Percentiles rank a stretch among this genome's conserved stretches.
Evolutionary conservation across 306 rosid genomes (phyloP).

Genomic region (Prunus mira): DNA sequence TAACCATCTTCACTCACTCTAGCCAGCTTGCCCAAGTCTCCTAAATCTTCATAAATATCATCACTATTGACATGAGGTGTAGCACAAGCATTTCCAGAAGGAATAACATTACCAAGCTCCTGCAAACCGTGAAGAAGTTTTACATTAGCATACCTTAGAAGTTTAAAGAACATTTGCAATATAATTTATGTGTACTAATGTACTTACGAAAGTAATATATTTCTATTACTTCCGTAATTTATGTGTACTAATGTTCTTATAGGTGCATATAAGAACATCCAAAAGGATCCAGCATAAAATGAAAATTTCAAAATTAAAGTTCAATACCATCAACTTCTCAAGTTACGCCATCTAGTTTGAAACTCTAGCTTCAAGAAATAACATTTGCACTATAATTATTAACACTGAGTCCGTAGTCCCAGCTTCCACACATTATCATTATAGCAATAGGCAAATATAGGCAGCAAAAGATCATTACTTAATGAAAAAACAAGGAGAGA

Average conservation of each 20-base stretch:
- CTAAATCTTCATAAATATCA: conserved; percentile 32
- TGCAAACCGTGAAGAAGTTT: conserved; percentile 15
- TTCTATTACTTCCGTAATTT: no score
- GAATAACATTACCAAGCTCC: conserved; percentile 6
- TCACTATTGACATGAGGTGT: not conserved
- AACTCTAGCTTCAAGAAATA: not conserved
- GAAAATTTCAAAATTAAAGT: not conserved
- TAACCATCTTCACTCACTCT: conserved; percentile 7
- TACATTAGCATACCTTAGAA: not conserved
- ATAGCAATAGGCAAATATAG: no score
- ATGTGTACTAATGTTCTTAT: not conserved
- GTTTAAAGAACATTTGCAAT: not conserved
- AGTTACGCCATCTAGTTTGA: not conserved
- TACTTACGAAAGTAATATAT: not conserved
- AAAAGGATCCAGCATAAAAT: not conserved
- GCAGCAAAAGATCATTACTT: no score
- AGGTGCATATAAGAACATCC: not conserved
- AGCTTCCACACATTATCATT: not conserved
- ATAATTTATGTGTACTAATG: not conserved
- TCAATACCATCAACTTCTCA: not conserved
- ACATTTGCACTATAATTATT: not conserved
- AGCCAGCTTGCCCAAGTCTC: conserved; percentile 22
- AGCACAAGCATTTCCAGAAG: conserved; percentile 12
- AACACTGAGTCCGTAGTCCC: not conserved
- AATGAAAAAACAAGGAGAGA: no score